phyloP scores from a whole-genome alignment of 208 protist species.

The Crithidia bombi region DNA sequence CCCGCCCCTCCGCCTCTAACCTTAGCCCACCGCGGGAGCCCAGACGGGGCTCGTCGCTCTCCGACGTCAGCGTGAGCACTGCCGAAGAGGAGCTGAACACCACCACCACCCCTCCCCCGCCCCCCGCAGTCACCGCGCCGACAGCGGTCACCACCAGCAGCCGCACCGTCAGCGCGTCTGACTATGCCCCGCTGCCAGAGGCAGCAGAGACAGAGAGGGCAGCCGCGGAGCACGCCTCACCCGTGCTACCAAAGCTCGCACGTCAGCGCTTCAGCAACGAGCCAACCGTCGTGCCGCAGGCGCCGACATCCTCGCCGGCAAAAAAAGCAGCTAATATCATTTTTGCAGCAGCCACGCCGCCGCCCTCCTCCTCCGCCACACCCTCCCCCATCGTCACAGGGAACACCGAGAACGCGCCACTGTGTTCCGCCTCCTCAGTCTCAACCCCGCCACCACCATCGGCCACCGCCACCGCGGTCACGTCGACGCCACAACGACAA shows the following conservation, averaged over 20 bases:
- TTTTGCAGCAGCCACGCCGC: background rate
- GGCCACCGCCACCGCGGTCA: background rate
- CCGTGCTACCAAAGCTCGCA: constrained; percentile 2
- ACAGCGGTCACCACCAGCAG: background rate
- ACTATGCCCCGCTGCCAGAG: constrained; percentile 14
- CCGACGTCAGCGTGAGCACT: constrained; percentile 17
- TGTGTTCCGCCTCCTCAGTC: background rate
- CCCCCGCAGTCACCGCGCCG: background rate
- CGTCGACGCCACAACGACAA: background rate
- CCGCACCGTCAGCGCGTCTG: constrained; percentile 7
- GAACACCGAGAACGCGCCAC: background rate
- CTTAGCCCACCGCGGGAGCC: background rate
- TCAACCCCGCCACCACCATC: background rate
- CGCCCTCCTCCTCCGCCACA: background rate
- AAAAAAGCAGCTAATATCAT: background rate
- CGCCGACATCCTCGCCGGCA: background rate
- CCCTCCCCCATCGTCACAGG: background rate
- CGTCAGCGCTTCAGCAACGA: constrained; percentile 10
- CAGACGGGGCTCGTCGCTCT: constrained; percentile 4
- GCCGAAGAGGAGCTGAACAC: background rate
- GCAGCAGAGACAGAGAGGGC: background rate
- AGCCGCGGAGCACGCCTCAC: background rate
- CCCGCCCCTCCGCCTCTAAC: constrained; percentile 2
- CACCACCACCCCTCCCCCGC: background rate
- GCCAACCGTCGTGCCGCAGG: background rate